Conservation (phyloP, 176 grass and related monocot genomes). For the sorghum (Sorghum bicolor) region Sorghum_bicolor_NCBIv3 NC_012870.2:75144501-75145000, state of each 20-base stretch:
- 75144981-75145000: constrained; percentile 63
- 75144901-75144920: constrained; percentile 47
- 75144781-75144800: constrained; percentile 28
- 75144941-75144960: constrained; percentile 38
- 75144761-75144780: constrained; percentile 31
- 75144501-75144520: too few relatives aligned
- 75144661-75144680: not conserved
- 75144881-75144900: not conserved
- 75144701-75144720: not conserved
- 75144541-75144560: too few relatives aligned
- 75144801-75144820: constrained; percentile 46
- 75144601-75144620: not conserved
- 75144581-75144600: not conserved
- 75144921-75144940: constrained; percentile 47
- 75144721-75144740: not conserved
- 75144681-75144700: not conserved
- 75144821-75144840: not conserved
- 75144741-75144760: not conserved
- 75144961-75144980: constrained; percentile 57
- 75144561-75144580: not conserved
- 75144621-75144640: not conserved
- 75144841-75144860: not conserved
- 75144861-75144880: constrained; percentile 6
- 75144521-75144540: too few relatives aligned
- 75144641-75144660: not conserved